Percentiles rank a stretch among this genome's conserved stretches.
These are phyloP conservation scores for Verticillium klebahnii DNA, from an alignment of 2,329 filamentous ascomycete genomes.

Conservation along the genomic window DNA sequence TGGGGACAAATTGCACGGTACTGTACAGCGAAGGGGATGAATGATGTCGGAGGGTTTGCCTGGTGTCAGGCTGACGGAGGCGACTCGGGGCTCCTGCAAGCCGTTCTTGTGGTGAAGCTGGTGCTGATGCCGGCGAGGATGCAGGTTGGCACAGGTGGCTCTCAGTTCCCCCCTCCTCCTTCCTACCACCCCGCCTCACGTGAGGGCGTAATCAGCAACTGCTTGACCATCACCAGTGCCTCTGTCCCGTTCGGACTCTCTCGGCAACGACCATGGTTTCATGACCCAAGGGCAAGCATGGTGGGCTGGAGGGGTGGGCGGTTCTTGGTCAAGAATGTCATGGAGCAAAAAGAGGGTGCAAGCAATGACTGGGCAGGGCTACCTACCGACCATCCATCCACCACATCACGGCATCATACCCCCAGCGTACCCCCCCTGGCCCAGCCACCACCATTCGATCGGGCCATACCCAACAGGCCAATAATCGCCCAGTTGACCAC, in stretches of 20 bases:
- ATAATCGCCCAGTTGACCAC: slow-evolving; percentile 11
- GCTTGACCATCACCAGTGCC: too few relatives aligned
- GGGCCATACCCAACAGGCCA: slow-evolving; percentile 14
- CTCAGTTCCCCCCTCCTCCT: too few relatives aligned
- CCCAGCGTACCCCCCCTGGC: background rate
- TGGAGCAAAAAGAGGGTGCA: background rate
- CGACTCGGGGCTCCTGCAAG: background rate
- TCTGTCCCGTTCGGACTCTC: background rate
- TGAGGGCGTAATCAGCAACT: too few relatives aligned
- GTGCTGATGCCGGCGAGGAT: too few relatives aligned
- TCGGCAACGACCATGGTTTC: background rate
- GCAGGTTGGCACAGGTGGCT: too few relatives aligned
- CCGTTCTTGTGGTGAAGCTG: too few relatives aligned
- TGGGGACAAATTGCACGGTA: too few relatives aligned
- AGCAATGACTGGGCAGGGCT: background rate
- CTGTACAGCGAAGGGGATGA: background rate
- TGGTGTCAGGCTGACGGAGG: background rate
- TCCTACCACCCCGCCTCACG: too few relatives aligned
- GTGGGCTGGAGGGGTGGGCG: background rate
- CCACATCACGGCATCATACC: background rate
- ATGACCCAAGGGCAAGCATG: background rate
- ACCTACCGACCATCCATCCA: background rate
- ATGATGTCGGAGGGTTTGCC: background rate
- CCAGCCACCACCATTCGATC: slow-evolving; percentile 16
- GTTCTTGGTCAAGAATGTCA: background rate